phyloP scores from a whole-genome alignment of 495 filamentous ascomycete species.

The Talaromyces stipitatus region DNA sequence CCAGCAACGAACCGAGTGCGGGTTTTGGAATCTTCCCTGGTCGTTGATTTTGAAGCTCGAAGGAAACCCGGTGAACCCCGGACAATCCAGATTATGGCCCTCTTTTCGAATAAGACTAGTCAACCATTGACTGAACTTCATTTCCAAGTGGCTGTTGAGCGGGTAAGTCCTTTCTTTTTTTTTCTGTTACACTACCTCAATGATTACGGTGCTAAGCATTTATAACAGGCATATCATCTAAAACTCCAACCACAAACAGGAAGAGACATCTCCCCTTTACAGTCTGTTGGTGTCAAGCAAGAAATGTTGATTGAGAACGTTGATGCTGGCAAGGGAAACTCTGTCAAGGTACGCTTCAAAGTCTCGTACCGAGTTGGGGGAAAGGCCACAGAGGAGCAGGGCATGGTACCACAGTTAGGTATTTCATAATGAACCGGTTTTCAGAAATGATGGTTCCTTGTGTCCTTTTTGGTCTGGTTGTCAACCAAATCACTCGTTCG shows the following conservation, averaged over 20 bases:
- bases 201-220: slow-evolving; percentile 1
- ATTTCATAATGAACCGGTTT: slow-evolving; percentile 43
- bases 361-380: slow-evolving; percentile 66
- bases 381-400: slow-evolving; percentile 68
- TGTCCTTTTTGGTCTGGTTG: neutral
- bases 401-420: slow-evolving; percentile 79
- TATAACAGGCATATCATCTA: slow-evolving; percentile 59
- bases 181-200: neutral
- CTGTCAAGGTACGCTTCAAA: slow-evolving; percentile 83
- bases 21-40: slow-evolving; percentile 49
- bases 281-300: slow-evolving; percentile 75
- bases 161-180: slow-evolving; percentile 46
- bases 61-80: slow-evolving; percentile 27
- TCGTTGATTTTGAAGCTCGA: slow-evolving; percentile 44
- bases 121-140: slow-evolving; percentile 70
- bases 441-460: neutral
- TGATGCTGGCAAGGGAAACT: slow-evolving; percentile 59
- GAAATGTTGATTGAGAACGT: slow-evolving; percentile 71
- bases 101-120: slow-evolving; percentile 71
- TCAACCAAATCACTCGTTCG: neutral
- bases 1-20: slow-evolving; percentile 52
- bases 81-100: slow-evolving; percentile 49
- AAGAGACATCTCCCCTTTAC: slow-evolving; percentile 62
- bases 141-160: slow-evolving; percentile 89
- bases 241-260: slow-evolving; percentile 78